phyloP scores from a whole-genome alignment of 805 yeast species.

The Lachancea kluyveri region DNA sequence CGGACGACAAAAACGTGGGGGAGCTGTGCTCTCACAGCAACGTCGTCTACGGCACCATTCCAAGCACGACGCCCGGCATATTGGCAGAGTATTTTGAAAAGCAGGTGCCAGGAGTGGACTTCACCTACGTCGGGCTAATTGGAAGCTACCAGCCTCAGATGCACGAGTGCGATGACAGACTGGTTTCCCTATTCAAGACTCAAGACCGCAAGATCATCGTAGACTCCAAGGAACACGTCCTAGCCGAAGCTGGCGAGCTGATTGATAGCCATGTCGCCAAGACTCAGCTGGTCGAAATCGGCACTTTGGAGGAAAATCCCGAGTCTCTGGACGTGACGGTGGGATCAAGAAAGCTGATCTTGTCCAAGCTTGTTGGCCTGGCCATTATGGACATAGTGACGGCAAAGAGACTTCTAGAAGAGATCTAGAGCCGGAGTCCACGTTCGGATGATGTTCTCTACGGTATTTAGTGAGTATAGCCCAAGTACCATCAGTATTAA shows the following conservation, averaged over 20 bases:
- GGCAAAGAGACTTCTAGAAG: constrained; percentile 34
- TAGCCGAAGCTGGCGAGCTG: constrained; percentile 61
- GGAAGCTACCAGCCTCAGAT: constrained; percentile 66
- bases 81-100: constrained; percentile 25
- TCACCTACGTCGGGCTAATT: constrained; percentile 46
- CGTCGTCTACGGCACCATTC: constrained; percentile 55
- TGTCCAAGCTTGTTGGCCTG: constrained; percentile 55
- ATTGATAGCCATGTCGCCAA: constrained; percentile 38
- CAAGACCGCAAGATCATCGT: constrained; percentile 43
- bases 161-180: constrained; percentile 50
- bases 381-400: constrained; percentile 59
- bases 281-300: constrained; percentile 41
- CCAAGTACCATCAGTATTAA: no score
- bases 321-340: no score
- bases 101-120: constrained; percentile 18
- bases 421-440: no score
- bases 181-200: constrained; percentile 32
- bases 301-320: constrained; percentile 37
- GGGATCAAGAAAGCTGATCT: constrained; percentile 29
- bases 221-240: constrained; percentile 51
- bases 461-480: no score
- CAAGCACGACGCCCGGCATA: constrained; percentile 46
- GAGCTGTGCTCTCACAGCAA: constrained; percentile 34
- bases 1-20: constrained; percentile 17
- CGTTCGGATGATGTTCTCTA: no score